Evolutionary conservation across 306 rosid genomes (phyloP).

Genomic region (Acacia crassicarpa): DNA sequence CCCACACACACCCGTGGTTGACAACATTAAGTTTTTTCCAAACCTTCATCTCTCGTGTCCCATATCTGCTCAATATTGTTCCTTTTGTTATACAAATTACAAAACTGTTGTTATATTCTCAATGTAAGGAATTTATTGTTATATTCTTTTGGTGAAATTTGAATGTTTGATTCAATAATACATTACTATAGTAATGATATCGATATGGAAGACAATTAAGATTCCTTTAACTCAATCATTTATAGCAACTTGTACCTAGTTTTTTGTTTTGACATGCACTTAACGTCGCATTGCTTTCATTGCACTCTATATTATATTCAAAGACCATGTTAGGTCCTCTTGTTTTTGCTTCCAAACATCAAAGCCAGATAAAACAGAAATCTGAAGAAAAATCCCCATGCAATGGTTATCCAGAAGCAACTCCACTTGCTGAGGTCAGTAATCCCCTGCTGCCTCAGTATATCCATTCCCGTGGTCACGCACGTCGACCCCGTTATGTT

Average conservation of each 20-base stretch:
- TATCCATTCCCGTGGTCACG: conserved; percentile 69
- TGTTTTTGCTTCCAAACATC: conserved; percentile 76
- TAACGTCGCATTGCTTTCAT: neutral
- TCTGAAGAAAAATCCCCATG: conserved; percentile 87
- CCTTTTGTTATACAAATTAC: no score
- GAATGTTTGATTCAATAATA: no score
- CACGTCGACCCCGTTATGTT: conserved; percentile 62
- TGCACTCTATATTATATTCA: neutral
- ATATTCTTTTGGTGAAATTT: neutral
- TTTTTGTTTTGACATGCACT: neutral
- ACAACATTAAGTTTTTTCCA: no score
- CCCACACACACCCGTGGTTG: no score
- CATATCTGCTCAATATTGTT: no score
- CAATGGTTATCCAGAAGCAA: conserved; percentile 71
- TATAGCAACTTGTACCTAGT: neutral
- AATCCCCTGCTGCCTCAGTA: conserved; percentile 73
- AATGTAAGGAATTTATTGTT: no score
- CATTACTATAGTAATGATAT: neutral
- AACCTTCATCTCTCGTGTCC: no score
- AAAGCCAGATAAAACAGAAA: conserved; percentile 67
- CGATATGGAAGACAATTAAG: no score
- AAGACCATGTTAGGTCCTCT: conserved; percentile 42
- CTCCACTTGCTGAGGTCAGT: conserved; percentile 73
- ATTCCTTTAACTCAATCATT: neutral
- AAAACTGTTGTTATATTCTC: no score